phyloP scores from a whole-genome alignment of 768 basidiomycete species.

The Boletus sp. region DNA sequence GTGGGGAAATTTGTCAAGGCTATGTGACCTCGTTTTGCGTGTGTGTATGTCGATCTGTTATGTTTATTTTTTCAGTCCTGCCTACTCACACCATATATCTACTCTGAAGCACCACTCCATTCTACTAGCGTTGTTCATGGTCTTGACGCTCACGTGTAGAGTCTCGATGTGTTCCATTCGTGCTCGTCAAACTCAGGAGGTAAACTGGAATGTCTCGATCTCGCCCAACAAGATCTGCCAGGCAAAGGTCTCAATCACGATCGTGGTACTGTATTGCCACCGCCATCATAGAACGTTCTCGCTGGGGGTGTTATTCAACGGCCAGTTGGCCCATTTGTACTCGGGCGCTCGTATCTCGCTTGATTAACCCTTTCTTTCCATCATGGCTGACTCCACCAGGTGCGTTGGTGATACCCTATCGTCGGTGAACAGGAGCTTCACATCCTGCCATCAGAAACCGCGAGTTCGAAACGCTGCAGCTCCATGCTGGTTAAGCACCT shows the following conservation, averaged over 20 bases:
- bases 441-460: no score
- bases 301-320: slow-evolving; percentile 43
- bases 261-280: no score
- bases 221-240: no score
- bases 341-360: neutral
- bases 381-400: slow-evolving; percentile 6
- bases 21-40: slow-evolving; percentile 1
- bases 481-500: slow-evolving; percentile 69
- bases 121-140: no score
- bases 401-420: neutral
- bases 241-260: no score
- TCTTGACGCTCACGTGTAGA: no score
- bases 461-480: slow-evolving; percentile 77
- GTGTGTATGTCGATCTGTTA: neutral
- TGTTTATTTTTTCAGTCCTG: neutral
- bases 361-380: neutral
- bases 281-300: no score
- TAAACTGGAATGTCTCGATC: neutral
- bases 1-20: slow-evolving; percentile 56
- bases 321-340: neutral
- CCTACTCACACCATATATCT: slow-evolving; percentile 2
- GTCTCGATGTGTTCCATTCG: no score
- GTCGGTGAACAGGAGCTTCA: no score
- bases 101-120: no score
- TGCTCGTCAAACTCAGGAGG: neutral